Base-by-base conservation (phyloP, 2,329 filamentous ascomycete species). In the Trichoderma sp. region DNA sequence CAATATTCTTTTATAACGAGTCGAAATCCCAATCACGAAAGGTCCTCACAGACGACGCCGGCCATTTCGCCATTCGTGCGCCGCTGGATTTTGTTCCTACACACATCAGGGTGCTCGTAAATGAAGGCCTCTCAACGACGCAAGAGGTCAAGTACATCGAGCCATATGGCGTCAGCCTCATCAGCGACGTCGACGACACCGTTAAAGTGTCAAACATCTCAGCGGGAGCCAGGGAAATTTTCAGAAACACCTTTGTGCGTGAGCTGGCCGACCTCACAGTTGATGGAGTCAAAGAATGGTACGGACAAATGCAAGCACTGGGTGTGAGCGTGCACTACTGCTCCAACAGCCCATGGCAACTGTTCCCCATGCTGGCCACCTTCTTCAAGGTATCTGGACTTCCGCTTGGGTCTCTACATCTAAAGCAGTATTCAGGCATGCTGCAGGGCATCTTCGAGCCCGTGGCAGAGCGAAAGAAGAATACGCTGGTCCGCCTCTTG, bases 301-400 rank as follows among this genome's bases (percentile, higher is more conserved):
- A 98, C 76, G 88, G 84, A 39, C 84, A 84, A 22, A 84, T 99
- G 80, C 86, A 91, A 45, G 84, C 89, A 22, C 88, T 94, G 81
- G 93, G 94, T 19, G 94, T 98, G 27, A 88, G 89, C 73, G 86
- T 99, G 63, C 96, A 99, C 76, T 99, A 99, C 78, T 96, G 97
- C 71, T 99, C 95, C n/a, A 99, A 99, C 79, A 97, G 94, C 60
- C 95, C 95, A 0, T 99, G 96, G 96, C 96, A 99, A 77, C 85
- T 99, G 7, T 99, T 92, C 73, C 95, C 95, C 0, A 88, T 98
- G 2, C 82, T 99, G 12, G 90, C 92, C 5, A 92, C 87, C 64
- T 99, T 91, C 77, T 97, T 98, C 77, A 88, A 89, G 71, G 80
- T 90, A 48, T 91, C 92, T 7, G 91, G 91, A 1, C 81, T 99